Conservation (phyloP, 257 asterid species). For the Misopates orontium region DNA sequence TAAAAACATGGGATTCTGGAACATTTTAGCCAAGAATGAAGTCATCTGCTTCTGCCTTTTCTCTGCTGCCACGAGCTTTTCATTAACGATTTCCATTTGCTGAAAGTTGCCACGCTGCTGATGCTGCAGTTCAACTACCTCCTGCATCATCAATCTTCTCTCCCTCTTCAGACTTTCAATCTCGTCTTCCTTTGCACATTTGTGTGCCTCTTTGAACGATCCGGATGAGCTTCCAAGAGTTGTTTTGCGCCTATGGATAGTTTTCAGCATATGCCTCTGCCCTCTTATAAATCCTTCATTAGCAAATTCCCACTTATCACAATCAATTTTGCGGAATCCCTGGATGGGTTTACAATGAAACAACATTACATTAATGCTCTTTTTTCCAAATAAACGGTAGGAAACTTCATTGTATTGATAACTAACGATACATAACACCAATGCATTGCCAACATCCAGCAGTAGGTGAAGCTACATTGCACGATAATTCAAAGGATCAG, state of each 20-base stretch:
- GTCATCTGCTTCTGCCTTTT: slow-evolving; percentile 81
- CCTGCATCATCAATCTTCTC: slow-evolving; percentile 67
- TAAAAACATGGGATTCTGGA: slow-evolving; percentile 55
- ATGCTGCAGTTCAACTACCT: slow-evolving; percentile 62
- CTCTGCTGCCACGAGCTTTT: slow-evolving; percentile 73
- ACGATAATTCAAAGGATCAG: slow-evolving; percentile 30
- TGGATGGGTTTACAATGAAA: slow-evolving; percentile 28
- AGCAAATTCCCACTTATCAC: slow-evolving; percentile 85
- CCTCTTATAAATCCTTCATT: slow-evolving; percentile 68
- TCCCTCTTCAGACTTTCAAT: slow-evolving; percentile 61
- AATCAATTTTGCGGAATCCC: slow-evolving; percentile 82
- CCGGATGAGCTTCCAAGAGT: slow-evolving; percentile 54
- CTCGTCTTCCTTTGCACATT: slow-evolving; percentile 62
- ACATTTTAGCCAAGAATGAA: slow-evolving; percentile 70
- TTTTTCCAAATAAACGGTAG: slow-evolving; percentile 8
- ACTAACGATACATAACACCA: slow-evolving; percentile 24
- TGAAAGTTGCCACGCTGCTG: slow-evolving; percentile 64
- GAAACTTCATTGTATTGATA: slow-evolving; percentile 8
- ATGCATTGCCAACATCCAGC: slow-evolving; percentile 28
- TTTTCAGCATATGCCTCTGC: slow-evolving; percentile 61
- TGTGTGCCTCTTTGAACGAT: slow-evolving; percentile 36
- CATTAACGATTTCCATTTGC: slow-evolving; percentile 59
- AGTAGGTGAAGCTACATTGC: slow-evolving; percentile 33
- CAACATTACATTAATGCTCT: neutral
- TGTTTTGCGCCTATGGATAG: slow-evolving; percentile 74